Conservation (phyloP, 2,329 filamentous ascomycete genomes). For the Pseudopyricularia javanii region DNA sequence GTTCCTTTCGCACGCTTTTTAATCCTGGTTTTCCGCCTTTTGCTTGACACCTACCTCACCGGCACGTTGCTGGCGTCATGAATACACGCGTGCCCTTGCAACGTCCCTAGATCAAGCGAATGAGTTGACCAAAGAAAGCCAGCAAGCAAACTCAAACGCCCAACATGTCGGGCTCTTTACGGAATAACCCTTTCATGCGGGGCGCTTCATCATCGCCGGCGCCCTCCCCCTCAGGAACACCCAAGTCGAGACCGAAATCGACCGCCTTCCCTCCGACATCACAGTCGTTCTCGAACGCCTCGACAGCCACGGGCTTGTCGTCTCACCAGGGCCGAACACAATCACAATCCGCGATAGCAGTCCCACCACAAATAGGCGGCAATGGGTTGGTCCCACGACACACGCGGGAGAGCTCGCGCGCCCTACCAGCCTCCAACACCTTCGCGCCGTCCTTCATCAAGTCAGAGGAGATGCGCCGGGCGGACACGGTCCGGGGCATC, state of each 20-base stretch:
- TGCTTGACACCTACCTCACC: background rate
- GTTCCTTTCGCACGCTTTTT: background rate
- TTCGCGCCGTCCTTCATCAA: conserved; percentile 97
- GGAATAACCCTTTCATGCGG: conserved; percentile 70
- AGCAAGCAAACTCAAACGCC: background rate
- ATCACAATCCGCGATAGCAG: conserved; percentile 44
- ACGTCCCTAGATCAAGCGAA: background rate
- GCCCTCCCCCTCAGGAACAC: conserved; percentile 26
- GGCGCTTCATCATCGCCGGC: conserved; percentile 54
- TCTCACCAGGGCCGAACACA: conserved; percentile 39
- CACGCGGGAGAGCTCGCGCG: conserved; percentile 48
- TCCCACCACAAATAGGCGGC: conserved; percentile 14
- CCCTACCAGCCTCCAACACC: conserved; percentile 54
- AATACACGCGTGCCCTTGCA: background rate
- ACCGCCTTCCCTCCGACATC: conserved; percentile 47
- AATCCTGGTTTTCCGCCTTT: background rate
- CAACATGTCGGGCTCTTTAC: conserved; percentile 27
- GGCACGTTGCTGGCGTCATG: background rate
- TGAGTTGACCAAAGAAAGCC: background rate
- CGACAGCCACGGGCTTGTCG: conserved; percentile 22
- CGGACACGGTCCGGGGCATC: conserved; percentile 54
- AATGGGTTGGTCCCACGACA: conserved; percentile 19
- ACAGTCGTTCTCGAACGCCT: conserved; percentile 17
- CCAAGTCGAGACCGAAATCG: conserved; percentile 57
- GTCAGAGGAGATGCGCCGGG: conserved; percentile 57